Evolutionary conservation across 1,284 basidiomycete species (phyloP).

Genomic region (Amylostereum areolatum): DNA sequence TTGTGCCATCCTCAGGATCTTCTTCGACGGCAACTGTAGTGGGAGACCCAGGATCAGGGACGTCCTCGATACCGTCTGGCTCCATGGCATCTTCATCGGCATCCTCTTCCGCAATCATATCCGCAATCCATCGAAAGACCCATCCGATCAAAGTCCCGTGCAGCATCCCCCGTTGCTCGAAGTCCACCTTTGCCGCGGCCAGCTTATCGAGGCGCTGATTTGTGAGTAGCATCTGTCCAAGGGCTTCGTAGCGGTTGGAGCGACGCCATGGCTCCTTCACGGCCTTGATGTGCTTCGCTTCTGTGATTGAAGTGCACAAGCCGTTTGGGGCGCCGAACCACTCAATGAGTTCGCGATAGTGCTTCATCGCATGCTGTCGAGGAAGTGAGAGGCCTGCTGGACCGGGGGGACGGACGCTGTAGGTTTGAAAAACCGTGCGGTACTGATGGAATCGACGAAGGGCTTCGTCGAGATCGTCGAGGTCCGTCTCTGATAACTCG

Average conservation of each 20-base stretch:
- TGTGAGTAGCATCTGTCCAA: constrained; percentile 18
- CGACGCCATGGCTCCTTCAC: constrained; percentile 20
- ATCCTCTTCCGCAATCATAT: too few relatives aligned
- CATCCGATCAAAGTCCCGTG: too few relatives aligned
- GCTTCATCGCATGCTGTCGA: constrained; percentile 15
- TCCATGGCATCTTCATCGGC: too few relatives aligned
- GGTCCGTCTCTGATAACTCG: not conserved
- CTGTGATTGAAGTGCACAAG: constrained; percentile 19
- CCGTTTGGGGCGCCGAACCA: constrained; percentile 18
- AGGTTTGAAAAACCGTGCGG: constrained; percentile 10
- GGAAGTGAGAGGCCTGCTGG: constrained; percentile 14
- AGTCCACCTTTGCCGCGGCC: not conserved
- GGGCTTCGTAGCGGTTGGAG: constrained; percentile 13
- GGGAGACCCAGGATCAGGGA: too few relatives aligned
- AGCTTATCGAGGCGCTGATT: constrained; percentile 12
- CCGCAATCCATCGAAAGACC: too few relatives aligned
- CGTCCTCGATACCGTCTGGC: too few relatives aligned
- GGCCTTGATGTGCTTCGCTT: constrained; percentile 19
- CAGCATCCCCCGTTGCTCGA: too few relatives aligned
- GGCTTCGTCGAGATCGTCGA: constrained; percentile 5
- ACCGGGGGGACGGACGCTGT: constrained; percentile 13
- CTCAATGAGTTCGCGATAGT: constrained; percentile 11
- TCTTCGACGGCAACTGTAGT: too few relatives aligned
- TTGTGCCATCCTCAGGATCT: too few relatives aligned
- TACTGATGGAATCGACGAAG: constrained; percentile 7